Base-by-base conservation (phyloP, 192 early-diverging fungal species). In the Podila epicladia region DNA sequence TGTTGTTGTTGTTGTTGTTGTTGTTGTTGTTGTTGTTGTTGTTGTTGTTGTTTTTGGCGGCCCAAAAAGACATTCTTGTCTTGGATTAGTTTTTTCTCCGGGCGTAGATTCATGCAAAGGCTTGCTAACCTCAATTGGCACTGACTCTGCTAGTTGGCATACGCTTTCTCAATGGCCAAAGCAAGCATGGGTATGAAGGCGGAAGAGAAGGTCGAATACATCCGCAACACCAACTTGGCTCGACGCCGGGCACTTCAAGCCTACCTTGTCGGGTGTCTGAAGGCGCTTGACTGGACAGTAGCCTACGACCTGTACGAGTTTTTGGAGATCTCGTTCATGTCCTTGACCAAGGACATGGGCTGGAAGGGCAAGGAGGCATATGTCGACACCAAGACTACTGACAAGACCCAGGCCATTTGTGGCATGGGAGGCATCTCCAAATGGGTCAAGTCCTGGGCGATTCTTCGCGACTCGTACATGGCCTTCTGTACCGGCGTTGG, bases 351-450 rank as follows among this genome's bases (percentile, higher is more conserved):
- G 67, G 91, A 93, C 57, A 92, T 93, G 82, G 94, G 94, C 0
- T 95, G 94, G 94, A 95, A 95, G 70, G 94, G 94, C 51, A 95
- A 95, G 63, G 94, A 95, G 69, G 92, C 90, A 15, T 91, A 91
- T 62, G 72, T 94, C 63, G 91, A 92, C 55, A 88, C 89, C 28
- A 90, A 89, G 31, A 83, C 90, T 29, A 89, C 90, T 55, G 87
- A 88, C 67, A 85, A 83, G 11, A 77, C 66, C 6, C 85, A 82
- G 9, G 73, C 83, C 29, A 85, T 87, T 31, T 85, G 82, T 55
- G 74, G 80, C 9, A 62, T 74, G 26, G 58, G 53, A 9, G 67
- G 50, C 20, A n/a, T 67, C 33, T 63, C 70, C 20, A 62, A 65
- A 9, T 95, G 92, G 92, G 76, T 75, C 33, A 86, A 83, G 17